Base-by-base conservation (phyloP, 164 flowering plant genomes). In the Piper longum region DNA sequence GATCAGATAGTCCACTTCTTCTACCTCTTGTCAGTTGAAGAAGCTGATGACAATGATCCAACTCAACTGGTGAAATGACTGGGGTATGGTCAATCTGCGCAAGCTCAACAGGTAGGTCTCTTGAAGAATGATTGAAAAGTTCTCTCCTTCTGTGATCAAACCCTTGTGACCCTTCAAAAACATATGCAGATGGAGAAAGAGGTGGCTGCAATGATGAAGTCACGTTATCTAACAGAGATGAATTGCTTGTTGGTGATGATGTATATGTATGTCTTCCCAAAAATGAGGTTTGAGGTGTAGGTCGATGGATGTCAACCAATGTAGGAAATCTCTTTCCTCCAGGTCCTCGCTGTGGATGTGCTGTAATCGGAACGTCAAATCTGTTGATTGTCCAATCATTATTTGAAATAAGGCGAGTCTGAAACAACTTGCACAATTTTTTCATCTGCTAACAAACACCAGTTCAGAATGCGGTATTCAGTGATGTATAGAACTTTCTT, bases 401-500 rank as follows among this genome's bases (percentile, higher is more conserved):
- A 64, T 68, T 72, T 40, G 68, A 41, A 45, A 60, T 65, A 8
- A 62, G 13, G 18, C 61, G 63, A 63, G 26, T 64, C 39, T 51
- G 58, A 63, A 83, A 83, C 60, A 83, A 80, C 71, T 78, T 79
- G 64, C 85, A 81, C 66, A 81, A 61, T 17, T 75, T 72, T 66
- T 76, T 78, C 62, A 83, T 85, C 87, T 81, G 62, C 69, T 54
- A 26, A 71, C 18, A 61, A 67, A 61, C 17, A 65, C 48, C 42
- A 16, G 52, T 48, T 9, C 19, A 57, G 62, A 40, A 54, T 40
- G 43, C 26, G 17, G 9, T 16, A 45, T 43, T 17, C 43, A 41
- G 51, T 18, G 43, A 43, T 61, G 36, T 26, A 26, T 26, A 26
- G 36, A 26, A 26, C 36, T 26, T 26, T 26, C 36, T 26, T 16